Conservation (phyloP, 1,284 basidiomycete species). For the Moniliophthora roreri region DNA sequence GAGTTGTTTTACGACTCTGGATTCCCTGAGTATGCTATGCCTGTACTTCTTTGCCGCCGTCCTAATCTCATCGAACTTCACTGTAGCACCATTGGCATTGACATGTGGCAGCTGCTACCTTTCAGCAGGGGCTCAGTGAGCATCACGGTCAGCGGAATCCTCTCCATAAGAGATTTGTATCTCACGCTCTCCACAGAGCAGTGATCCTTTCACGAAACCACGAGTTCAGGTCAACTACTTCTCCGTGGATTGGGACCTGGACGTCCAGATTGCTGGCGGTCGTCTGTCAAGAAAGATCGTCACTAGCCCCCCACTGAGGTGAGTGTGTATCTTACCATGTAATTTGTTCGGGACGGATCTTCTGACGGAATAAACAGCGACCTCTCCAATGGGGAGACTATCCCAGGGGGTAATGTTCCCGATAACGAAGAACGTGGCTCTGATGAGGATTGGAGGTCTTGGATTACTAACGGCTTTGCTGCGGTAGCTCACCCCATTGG, state of each 20-base stretch:
- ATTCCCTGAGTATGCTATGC: conserved; percentile 35
- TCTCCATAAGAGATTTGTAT: not conserved
- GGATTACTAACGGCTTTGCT: conserved; percentile 40
- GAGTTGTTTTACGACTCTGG: conserved; percentile 43
- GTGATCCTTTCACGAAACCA: conserved; percentile 45
- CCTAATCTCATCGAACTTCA: no score
- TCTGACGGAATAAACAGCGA: not conserved
- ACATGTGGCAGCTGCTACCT: conserved; percentile 53
- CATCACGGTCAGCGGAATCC: conserved; percentile 36
- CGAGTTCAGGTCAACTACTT: conserved; percentile 50
- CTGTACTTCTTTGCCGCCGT: not conserved
- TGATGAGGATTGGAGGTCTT: conserved; percentile 42
- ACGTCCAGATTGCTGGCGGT: conserved; percentile 47
- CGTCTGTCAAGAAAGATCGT: conserved; percentile 46
- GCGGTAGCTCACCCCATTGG: conserved; percentile 60
- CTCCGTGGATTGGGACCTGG: conserved; percentile 44
- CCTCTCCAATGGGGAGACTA: conserved; percentile 36
- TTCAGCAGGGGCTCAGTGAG: conserved; percentile 52
- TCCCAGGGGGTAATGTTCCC: conserved; percentile 40
- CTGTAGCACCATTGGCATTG: conserved; percentile 45
- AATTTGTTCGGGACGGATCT: not conserved
- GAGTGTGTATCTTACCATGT: conserved; percentile 8
- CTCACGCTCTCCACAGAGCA: conserved; percentile 28
- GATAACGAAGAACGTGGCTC: conserved; percentile 40
- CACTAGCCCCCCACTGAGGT: conserved; percentile 39